Conservation (phyloP, 768 basidiomycete genomes). For the Pulveroboletus frians region DNA sequence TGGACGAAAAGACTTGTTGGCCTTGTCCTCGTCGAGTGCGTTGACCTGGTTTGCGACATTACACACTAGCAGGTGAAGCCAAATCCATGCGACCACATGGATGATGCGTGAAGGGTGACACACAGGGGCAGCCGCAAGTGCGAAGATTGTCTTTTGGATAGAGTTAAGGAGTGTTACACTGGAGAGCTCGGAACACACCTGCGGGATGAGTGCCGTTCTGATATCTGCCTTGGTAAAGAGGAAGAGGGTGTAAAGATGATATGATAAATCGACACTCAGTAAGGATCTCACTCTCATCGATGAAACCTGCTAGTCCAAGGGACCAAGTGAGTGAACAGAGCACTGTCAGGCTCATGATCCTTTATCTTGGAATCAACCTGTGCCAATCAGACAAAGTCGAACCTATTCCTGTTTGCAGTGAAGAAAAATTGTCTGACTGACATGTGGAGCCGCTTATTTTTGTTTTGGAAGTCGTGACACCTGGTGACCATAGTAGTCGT, state of each 20-base stretch:
- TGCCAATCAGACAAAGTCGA: too few species aligned
- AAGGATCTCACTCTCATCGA: background rate
- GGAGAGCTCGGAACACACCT: slow-evolving; percentile 5
- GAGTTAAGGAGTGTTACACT: background rate
- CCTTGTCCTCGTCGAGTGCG: slow-evolving; percentile 35
- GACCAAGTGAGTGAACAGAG: background rate
- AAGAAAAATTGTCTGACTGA: too few species aligned
- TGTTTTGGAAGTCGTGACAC: too few species aligned
- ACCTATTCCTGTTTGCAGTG: too few species aligned
- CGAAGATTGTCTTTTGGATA: slow-evolving; percentile 28
- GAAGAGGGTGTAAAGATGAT: slow-evolving; percentile 19
- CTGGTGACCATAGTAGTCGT: too few species aligned
- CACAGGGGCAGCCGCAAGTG: slow-evolving; percentile 22
- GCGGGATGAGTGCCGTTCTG: slow-evolving; percentile 14
- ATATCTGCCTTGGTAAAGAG: slow-evolving; percentile 23
- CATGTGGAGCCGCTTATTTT: too few species aligned
- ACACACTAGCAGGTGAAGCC: slow-evolving; percentile 39
- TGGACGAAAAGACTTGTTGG: slow-evolving; percentile 40
- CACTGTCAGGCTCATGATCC: background rate
- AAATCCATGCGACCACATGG: slow-evolving; percentile 36
- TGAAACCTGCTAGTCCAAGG: background rate
- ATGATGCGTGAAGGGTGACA: slow-evolving; percentile 7
- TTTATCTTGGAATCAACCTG: background rate
- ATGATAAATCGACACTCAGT: background rate
- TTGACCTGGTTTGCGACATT: slow-evolving; percentile 37